Evolutionary conservation across 805 yeast genomes (phyloP).

Genomic region (Candida ipomoeae): DNA sequence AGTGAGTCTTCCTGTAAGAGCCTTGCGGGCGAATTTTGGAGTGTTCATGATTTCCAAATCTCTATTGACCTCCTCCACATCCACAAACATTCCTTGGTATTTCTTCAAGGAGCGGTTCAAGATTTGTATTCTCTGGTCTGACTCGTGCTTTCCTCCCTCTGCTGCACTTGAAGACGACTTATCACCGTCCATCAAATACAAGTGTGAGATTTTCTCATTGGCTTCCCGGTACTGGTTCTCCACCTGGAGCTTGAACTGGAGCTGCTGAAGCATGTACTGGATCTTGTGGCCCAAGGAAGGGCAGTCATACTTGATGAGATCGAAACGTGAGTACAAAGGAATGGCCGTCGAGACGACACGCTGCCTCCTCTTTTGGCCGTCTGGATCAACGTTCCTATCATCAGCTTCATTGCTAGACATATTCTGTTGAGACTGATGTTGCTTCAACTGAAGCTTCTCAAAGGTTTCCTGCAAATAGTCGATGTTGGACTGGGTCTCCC

Average conservation of each 20-base stretch:
- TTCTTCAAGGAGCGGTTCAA: constrained; percentile 79
- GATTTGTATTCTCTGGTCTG: constrained; percentile 78
- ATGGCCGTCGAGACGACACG: constrained; percentile 11
- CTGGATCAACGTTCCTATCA: constrained; percentile 3
- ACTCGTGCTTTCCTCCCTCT: constrained; percentile 78
- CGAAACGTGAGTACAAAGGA: constrained; percentile 64
- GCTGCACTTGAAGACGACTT: constrained; percentile 81
- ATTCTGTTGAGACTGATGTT: constrained; percentile 6
- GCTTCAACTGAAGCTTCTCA: constrained; percentile 49
- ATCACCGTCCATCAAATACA: constrained; percentile 91
- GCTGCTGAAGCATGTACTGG: constrained; percentile 91
- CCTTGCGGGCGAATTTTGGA: constrained; percentile 73
- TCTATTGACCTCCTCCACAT: constrained; percentile 60
- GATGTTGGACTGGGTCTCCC: constrained; percentile 88
- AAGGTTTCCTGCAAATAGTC: constrained; percentile 81
- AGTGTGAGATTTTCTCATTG: constrained; percentile 79
- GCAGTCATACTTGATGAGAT: constrained; percentile 85
- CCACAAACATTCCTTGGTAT: constrained; percentile 84
- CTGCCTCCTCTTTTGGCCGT: not conserved
- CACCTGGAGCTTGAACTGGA: constrained; percentile 89
- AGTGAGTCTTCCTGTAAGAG: constrained; percentile 74
- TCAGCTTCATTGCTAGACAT: constrained; percentile 10
- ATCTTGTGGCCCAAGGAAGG: constrained; percentile 93
- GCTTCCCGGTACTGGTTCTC: constrained; percentile 93
- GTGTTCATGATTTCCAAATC: constrained; percentile 65